These are phyloP conservation scores for Trichosporon inkin DNA, from an alignment of 1,284 basidiomycete genomes.

Conservation along the genomic window DNA sequence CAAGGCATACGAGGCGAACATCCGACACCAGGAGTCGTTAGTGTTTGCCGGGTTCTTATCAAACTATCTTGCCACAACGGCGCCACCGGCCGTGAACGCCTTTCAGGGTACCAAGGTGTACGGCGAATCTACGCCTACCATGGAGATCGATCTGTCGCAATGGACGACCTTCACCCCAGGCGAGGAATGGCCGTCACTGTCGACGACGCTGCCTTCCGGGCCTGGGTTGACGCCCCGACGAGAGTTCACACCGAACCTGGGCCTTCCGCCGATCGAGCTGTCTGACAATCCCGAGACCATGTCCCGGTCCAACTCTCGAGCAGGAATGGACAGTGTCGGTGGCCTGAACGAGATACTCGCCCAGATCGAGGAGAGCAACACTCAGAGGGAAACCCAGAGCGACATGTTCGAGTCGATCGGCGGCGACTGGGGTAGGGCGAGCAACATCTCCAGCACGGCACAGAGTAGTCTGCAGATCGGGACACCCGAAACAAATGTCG, in stretches of 20 bases:
- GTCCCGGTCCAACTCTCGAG: conserved; percentile 12
- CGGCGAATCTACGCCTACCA: conserved; percentile 40
- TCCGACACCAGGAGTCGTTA: conserved; percentile 38
- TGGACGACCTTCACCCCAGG: conserved; percentile 45
- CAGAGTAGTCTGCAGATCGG: conserved; percentile 4
- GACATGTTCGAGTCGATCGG: conserved; percentile 6
- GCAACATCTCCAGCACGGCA: conserved; percentile 3
- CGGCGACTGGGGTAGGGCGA: not conserved
- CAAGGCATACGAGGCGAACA: conserved; percentile 40
- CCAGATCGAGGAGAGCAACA: conserved; percentile 39
- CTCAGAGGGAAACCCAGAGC: conserved; percentile 21
- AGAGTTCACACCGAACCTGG: conserved; percentile 18
- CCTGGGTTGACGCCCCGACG: conserved; percentile 24
- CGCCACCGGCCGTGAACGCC: conserved; percentile 8
- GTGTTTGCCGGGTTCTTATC: conserved; percentile 43
- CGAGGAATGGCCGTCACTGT: conserved; percentile 31
- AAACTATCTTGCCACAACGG: conserved; percentile 19
- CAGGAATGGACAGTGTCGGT: conserved; percentile 14
- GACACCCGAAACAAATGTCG: not conserved
- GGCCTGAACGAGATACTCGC: conserved; percentile 42
- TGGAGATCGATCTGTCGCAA: conserved; percentile 36
- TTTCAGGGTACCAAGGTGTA: conserved; percentile 24
- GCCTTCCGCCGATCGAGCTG: conserved; percentile 19
- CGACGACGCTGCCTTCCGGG: conserved; percentile 18
- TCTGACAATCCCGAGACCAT: conserved; percentile 10